Evolutionary conservation across 768 basidiomycete species (phyloP).

Genomic region (Boletus sp.): DNA sequence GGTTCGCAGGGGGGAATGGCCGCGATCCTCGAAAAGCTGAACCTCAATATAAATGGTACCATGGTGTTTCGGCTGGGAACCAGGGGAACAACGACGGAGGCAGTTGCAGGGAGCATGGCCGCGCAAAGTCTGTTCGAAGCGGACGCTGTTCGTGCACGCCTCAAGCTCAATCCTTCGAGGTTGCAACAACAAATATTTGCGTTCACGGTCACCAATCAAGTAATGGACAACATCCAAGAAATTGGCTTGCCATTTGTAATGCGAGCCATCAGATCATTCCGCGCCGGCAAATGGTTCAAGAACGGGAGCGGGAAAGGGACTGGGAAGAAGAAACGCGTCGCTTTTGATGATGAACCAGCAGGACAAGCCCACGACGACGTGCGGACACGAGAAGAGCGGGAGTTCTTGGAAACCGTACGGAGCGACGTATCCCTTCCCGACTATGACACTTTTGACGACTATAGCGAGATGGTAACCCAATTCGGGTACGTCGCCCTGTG

Average conservation of each 20-base stretch:
- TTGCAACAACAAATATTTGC: constrained; percentile 93
- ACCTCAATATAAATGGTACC: constrained; percentile 27
- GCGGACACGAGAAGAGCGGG: constrained; percentile 60
- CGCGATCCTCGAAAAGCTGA: constrained; percentile 21
- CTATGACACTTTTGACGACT: constrained; percentile 83
- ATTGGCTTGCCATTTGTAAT: constrained; percentile 78
- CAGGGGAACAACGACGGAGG: constrained; percentile 6
- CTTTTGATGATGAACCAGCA: constrained; percentile 61
- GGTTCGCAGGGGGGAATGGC: constrained; percentile 13
- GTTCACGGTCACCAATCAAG: constrained; percentile 86
- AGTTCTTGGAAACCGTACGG: constrained; percentile 77
- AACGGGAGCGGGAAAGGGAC: constrained; percentile 21
- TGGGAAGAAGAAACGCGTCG: constrained; percentile 62
- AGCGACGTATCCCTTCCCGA: constrained; percentile 76
- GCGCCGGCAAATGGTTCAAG: constrained; percentile 41
- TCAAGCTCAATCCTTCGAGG: constrained; percentile 64
- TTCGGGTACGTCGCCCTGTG: constrained; percentile 93
- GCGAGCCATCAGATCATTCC: constrained; percentile 53
- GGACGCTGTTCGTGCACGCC: constrained; percentile 47
- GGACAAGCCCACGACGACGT: constrained; percentile 30
- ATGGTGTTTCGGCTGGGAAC: constrained; percentile 29
- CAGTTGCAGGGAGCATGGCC: constrained; percentile 13
- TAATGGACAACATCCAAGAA: constrained; percentile 73
- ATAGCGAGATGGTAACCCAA: constrained; percentile 94
- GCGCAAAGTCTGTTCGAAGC: constrained; percentile 46